Evolutionary conservation across 1,284 basidiomycete species (phyloP).

Genomic region (Naganishia sp.): DNA sequence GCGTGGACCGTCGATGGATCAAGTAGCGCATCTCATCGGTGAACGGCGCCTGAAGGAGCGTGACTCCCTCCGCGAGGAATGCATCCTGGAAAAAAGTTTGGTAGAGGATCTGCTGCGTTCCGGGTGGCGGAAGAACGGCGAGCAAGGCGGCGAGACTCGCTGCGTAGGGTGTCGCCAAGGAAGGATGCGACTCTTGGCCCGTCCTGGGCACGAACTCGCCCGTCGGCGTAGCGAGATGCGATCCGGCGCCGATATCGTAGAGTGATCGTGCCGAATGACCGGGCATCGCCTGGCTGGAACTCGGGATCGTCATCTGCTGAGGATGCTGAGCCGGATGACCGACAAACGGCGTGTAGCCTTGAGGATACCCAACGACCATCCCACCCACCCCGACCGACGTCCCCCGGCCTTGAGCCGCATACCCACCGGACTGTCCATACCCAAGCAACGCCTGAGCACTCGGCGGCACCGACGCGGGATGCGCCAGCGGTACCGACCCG

Average conservation of each 20-base stretch:
- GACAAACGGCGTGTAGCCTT: not conserved
- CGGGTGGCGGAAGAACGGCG: constrained; percentile 42
- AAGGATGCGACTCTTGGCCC: not conserved
- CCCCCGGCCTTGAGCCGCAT: not conserved
- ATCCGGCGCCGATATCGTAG: not conserved
- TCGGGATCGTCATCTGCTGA: not conserved
- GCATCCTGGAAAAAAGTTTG: constrained; percentile 49
- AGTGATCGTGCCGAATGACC: not conserved
- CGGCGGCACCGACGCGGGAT: not conserved
- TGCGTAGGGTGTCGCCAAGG: constrained; percentile 36
- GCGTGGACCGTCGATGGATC: constrained; percentile 37
- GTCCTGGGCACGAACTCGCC: constrained; percentile 1
- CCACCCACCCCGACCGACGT: not conserved
- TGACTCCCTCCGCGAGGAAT: constrained; percentile 49
- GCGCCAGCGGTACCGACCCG: not conserved
- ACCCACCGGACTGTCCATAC: constrained; percentile 2
- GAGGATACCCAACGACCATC: constrained; percentile 12
- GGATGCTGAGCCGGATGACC: not conserved
- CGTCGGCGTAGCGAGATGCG: not conserved
- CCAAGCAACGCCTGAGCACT: not conserved
- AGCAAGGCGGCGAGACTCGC: constrained; percentile 41
- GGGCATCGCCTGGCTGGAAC: not conserved
- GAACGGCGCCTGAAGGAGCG: constrained; percentile 47
- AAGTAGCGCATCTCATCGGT: constrained; percentile 43
- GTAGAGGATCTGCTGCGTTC: constrained; percentile 46